A percentile compares a stretch with the other conserved stretches of the same genome.
Conservation (phyloP, 2,329 filamentous ascomycete species). For the Apiospora rasikravindrae region DNA sequence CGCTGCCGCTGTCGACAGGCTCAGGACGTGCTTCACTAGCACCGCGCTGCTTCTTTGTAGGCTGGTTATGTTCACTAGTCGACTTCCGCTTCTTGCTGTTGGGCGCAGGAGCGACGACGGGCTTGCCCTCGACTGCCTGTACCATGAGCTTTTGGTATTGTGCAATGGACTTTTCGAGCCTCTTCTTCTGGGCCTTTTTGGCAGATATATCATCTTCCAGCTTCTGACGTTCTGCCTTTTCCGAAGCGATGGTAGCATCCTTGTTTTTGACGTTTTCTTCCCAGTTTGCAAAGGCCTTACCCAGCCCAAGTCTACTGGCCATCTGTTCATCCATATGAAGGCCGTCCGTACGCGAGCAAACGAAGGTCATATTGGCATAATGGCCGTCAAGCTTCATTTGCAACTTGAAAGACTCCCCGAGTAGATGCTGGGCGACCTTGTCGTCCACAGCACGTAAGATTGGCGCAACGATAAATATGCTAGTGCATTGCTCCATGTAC, state of each 20-base stretch:
- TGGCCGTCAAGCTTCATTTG: conserved; percentile 65
- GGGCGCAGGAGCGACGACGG: background rate
- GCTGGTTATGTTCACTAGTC: background rate
- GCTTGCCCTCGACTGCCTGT: background rate
- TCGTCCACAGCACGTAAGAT: conserved; percentile 66
- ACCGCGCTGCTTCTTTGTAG: background rate
- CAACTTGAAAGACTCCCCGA: conserved; percentile 62
- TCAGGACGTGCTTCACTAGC: no score
- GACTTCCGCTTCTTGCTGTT: background rate
- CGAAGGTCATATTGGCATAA: conserved; percentile 60
- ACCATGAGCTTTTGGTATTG: background rate
- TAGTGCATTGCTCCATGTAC: conserved; percentile 63
- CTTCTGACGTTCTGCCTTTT: background rate
- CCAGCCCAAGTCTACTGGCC: conserved; percentile 42
- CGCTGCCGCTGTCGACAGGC: background rate
- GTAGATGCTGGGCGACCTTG: conserved; percentile 61
- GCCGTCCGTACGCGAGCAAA: conserved; percentile 34
- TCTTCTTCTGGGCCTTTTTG: background rate
- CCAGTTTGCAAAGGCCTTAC: conserved; percentile 26
- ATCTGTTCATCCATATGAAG: conserved; percentile 32
- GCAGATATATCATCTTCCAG: background rate
- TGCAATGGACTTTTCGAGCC: background rate
- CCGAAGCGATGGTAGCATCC: background rate
- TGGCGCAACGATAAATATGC: conserved; percentile 64
- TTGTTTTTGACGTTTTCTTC: background rate